phyloP scores from a whole-genome alignment of 148 eudicot species.

The Rhododendron williamsianum region DNA sequence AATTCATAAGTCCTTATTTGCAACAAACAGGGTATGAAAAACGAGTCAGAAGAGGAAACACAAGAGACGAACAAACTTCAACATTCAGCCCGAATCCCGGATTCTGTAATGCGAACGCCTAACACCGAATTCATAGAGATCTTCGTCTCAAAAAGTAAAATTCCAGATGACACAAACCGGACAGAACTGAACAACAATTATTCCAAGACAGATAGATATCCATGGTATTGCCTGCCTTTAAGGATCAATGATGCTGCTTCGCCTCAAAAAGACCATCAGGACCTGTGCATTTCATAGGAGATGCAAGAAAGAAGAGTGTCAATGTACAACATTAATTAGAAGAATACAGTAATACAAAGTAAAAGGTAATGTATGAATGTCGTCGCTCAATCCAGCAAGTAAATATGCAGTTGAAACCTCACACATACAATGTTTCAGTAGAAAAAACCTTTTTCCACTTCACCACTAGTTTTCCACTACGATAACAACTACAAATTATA shows the following conservation, averaged over 20 bases:
- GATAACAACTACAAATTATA: not conserved
- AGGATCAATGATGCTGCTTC: conserved; percentile 38
- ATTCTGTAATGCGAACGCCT: not conserved
- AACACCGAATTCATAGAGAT: not conserved
- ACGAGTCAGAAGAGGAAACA: not conserved
- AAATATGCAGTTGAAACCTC: not conserved
- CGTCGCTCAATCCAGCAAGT: not conserved
- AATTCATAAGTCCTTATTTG: not conserved
- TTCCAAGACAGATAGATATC: not conserved
- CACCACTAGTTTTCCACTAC: not conserved
- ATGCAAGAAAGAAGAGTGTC: not conserved
- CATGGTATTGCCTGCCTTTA: not conserved
- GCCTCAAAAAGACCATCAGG: conserved; percentile 71
- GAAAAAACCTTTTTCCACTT: not conserved
- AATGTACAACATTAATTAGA: not conserved
- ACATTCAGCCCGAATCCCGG: not conserved
- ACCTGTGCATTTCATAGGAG: conserved; percentile 36
- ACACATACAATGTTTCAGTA: not conserved
- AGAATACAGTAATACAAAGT: not conserved
- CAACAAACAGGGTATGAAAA: not conserved
- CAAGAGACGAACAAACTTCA: not conserved
- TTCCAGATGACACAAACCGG: not conserved
- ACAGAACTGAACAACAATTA: not conserved
- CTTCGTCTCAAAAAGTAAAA: not conserved
- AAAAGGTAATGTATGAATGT: not conserved